Evolutionary conservation across 495 filamentous ascomycete genomes (phyloP).

Genomic region (Hypoxylon cercidicola): DNA sequence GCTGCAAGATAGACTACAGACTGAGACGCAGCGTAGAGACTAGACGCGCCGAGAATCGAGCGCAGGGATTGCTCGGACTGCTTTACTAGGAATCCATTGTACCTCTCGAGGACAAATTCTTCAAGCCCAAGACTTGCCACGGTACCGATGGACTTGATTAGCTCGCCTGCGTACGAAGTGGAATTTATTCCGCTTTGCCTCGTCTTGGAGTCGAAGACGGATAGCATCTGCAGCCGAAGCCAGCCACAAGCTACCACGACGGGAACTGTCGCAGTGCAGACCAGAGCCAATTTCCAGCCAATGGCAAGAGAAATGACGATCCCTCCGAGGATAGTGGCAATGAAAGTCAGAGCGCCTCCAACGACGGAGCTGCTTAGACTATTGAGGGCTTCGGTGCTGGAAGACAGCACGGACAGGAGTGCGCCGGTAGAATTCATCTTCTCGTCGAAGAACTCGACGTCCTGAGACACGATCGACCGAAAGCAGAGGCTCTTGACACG

Average conservation of each 20-base stretch:
- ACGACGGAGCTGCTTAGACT: conserved; percentile 85
- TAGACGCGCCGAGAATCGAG: conserved; percentile 69
- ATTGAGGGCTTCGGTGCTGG: conserved; percentile 84
- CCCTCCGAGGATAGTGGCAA: conserved; percentile 77
- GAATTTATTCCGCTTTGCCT: conserved; percentile 79
- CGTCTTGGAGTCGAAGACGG: conserved; percentile 75
- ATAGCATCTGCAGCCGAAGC: conserved; percentile 77
- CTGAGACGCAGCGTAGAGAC: conserved; percentile 82
- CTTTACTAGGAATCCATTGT: conserved; percentile 67
- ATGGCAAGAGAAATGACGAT: conserved; percentile 72
- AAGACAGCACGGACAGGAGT: conserved; percentile 84
- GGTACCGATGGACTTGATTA: conserved; percentile 87
- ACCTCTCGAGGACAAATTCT: conserved; percentile 71
- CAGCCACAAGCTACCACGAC: conserved; percentile 85
- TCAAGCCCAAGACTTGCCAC: conserved; percentile 75
- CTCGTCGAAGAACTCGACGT: conserved; percentile 86
- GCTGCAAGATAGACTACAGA: conserved; percentile 82
- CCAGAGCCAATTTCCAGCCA: conserved; percentile 91
- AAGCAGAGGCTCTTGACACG: background rate
- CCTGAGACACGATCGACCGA: conserved; percentile 65
- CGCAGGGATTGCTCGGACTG: conserved; percentile 68
- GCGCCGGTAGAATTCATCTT: conserved; percentile 86
- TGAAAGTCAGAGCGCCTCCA: conserved; percentile 79
- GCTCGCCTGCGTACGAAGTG: conserved; percentile 88
- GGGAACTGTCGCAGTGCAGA: conserved; percentile 84